Evolutionary conservation across 2,329 filamentous ascomycete species (phyloP), one percentile per base, ranked within the genome.

Genomic region (Exophiala aquamarina): DNA sequence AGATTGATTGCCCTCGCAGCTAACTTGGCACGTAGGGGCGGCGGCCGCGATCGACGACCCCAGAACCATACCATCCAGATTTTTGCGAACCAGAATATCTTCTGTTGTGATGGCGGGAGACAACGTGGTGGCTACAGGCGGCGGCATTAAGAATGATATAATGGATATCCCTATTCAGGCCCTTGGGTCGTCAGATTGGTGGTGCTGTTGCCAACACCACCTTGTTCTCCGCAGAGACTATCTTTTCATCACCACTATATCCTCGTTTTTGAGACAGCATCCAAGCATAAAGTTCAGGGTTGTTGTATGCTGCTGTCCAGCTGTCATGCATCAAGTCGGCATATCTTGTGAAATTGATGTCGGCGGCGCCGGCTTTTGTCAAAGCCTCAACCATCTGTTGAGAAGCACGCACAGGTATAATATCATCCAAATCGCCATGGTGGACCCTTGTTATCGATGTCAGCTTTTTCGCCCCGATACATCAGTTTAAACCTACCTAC

Each of bases 271-370:
- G 48, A 4, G 11, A 9, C 13, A 51, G 28, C 48, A 55, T 55
- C 52, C 52, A 55, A 14, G 29, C 36, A 35, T 47, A 55, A 8
- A 55, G 35, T 13, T 49, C 47, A 1, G 44, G 39, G 17, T 49
- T 47, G 14, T 38, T 49, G 40, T 55, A 52, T 17, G 45, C 46
- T 9, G 19, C 41, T 4, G 48, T 52, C 52, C 45, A 55, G 35
- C 48, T 52, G 20, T 55, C 49, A 18, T 55, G 52, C 45, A 38
- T 49, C n/a, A 52, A 33, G 20, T 52, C 48, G 11, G 49, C 38
- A 21, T 51, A 51, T 28, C 44, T 38, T 3, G 38, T 43, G 36
- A 55, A 52, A 2, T 37, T 21, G 40, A 55, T 37, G 14, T 49
- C 44, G 15, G 18, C 23, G 5, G 44, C 44, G 19, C 35, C 41